A percentile compares a stretch with the other conserved stretches of the same genome.
These are phyloP conservation scores for Gastrodia elata DNA, from an alignment of 106 monocot species.

Conservation along the genomic window DNA sequence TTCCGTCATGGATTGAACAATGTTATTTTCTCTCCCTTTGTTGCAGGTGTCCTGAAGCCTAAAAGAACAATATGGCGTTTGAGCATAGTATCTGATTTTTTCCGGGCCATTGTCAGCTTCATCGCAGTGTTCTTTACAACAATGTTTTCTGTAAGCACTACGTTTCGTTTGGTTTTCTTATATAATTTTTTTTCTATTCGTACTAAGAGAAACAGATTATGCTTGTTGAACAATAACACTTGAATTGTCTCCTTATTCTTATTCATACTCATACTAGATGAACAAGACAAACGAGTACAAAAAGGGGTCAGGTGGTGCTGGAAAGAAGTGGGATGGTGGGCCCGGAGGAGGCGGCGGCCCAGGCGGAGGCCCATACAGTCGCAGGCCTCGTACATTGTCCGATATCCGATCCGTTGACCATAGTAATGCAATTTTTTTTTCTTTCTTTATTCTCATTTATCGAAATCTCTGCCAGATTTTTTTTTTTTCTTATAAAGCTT, in stretches of 20 bases:
- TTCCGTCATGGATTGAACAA: background rate
- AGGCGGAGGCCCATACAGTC: conserved; percentile 52
- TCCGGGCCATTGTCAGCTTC: conserved; percentile 50
- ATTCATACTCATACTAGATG: conserved; percentile 30
- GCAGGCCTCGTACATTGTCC: conserved; percentile 53
- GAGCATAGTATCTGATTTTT: conserved; percentile 66
- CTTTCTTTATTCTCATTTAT: too few relatives aligned
- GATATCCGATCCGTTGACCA: conserved; percentile 79
- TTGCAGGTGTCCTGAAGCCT: conserved; percentile 69
- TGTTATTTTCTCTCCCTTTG: background rate
- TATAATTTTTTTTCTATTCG: background rate
- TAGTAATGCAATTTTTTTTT: conserved; percentile 25
- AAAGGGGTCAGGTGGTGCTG: conserved; percentile 47
- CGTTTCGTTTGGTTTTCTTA: background rate
- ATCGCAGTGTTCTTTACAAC: conserved; percentile 62
- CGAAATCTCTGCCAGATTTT: too few relatives aligned
- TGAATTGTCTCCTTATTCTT: background rate
- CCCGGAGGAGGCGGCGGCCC: conserved; percentile 24
- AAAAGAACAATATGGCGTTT: conserved; percentile 73
- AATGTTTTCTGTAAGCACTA: conserved; percentile 73
- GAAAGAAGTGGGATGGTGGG: conserved; percentile 82
- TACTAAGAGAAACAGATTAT: too few relatives aligned
- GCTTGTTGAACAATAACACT: background rate
- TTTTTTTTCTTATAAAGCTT: too few relatives aligned
- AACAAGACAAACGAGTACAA: conserved; percentile 64